These are phyloP conservation scores for Porogramme epimiltina DNA, from an alignment of 1,284 basidiomycete species.

Conservation along the genomic window DNA sequence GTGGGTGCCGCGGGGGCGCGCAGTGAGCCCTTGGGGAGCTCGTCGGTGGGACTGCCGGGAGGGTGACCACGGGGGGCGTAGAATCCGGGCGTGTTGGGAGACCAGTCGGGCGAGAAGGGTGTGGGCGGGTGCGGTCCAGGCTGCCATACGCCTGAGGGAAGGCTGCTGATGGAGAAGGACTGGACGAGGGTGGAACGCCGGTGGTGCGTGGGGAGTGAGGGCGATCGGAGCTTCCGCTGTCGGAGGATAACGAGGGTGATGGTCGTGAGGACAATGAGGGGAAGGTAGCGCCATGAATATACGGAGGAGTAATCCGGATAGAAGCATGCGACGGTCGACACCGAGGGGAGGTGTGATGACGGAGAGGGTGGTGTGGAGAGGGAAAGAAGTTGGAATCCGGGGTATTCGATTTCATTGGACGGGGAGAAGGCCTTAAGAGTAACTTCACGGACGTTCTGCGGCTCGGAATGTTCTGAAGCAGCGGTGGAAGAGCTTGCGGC, in stretches of 20 bases:
- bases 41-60: slow-evolving; percentile 13
- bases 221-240: slow-evolving; percentile 46
- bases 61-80: slow-evolving; percentile 2
- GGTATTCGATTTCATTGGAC: slow-evolving; percentile 71
- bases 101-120: slow-evolving; percentile 42
- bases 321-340: slow-evolving; percentile 49
- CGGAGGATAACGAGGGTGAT: slow-evolving; percentile 29
- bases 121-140: slow-evolving; percentile 46
- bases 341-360: slow-evolving; percentile 25
- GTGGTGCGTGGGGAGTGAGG: slow-evolving; percentile 45
- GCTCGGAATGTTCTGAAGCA: background rate
- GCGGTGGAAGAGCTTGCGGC: background rate
- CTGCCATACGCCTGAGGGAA: slow-evolving; percentile 41
- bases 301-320: slow-evolving; percentile 56
- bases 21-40: slow-evolving; percentile 7
- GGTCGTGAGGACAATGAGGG: slow-evolving; percentile 40
- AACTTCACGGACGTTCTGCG: slow-evolving; percentile 47
- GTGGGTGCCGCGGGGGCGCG: slow-evolving; percentile 10
- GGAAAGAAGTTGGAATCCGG: slow-evolving; percentile 87
- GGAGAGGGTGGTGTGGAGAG: slow-evolving; percentile 49
- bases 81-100: slow-evolving; percentile 15
- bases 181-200: slow-evolving; percentile 9
- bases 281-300: slow-evolving; percentile 50
- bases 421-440: slow-evolving; percentile 86
- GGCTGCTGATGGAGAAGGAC: slow-evolving; percentile 56